Base-by-base conservation (phyloP, 176 grass and related monocot genomes). In the Hsuehochloa calcarea region DNA sequence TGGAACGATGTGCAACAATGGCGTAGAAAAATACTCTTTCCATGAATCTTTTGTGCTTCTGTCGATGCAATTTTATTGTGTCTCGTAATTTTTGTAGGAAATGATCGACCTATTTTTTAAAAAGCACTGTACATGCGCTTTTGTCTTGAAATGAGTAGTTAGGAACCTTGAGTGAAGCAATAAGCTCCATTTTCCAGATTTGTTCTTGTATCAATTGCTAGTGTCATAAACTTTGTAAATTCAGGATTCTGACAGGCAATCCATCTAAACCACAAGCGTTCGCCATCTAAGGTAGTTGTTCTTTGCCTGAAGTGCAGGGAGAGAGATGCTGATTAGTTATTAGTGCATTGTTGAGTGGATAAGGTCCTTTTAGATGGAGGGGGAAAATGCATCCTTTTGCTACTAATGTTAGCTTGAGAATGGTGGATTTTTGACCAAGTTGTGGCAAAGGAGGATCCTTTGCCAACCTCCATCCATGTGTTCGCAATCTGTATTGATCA, bases 381-480 rank as follows among this genome's bases (percentile, higher is more conserved):
- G 65, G 22, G 8, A 51, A 78, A 39, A 44, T 49, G 1, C 39
- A 23, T 60, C 20, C 38, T 65, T 63, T 86, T 29, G 45, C 65
- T 38, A 44, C 35, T n/a, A 70, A 56, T 39, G 34, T 59, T 80
- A 31, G 22, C 17, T 83, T 31, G 15, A 73, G 22, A 47, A 37
- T 65, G 27, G 55, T 60, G 40, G 29, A 79, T 61, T 79, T 61
- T 66, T 73, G 49, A 25, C 68, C 74, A 74, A 62, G 26, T 56
- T 70, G 17, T 20, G 23, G 51, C 49, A 11, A 71, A 69, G 80
- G 68, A 75, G 25, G 27, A 63, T 64, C n/a, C 65, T 80, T 80
- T 80, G 50, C 68, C 59, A 79, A 84, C 50, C 74, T 49, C 69
- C 68, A 75, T 74, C 80, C 75, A 80, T 91, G 74, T 87, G 80